A percentile compares a stretch with the other conserved stretches of the same genome.
Conservation (phyloP, 1,139 yeast genomes). For the Magnusiomyces paraingens region DNA sequence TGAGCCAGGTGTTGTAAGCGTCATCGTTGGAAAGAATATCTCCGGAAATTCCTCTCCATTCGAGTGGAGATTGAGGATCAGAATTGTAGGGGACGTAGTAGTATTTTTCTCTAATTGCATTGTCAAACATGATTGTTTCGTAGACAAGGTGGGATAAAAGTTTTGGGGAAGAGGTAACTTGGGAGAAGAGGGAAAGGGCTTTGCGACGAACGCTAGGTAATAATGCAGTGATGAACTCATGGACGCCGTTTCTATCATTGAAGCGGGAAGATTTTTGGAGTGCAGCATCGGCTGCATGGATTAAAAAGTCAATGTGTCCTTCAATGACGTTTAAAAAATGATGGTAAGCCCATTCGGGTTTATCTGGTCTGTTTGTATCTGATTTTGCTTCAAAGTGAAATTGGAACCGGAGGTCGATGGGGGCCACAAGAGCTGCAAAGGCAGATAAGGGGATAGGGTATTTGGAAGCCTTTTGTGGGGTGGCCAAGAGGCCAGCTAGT, state of each 20-base stretch:
- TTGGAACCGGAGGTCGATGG: constrained; percentile 55
- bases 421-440: constrained; percentile 48
- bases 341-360: constrained; percentile 74
- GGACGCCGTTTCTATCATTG: constrained; percentile 30
- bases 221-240: constrained; percentile 52
- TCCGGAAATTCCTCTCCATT: constrained; percentile 57
- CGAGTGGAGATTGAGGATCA: constrained; percentile 15
- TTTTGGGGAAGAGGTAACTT: constrained; percentile 41
- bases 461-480: not conserved
- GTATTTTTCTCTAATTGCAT: constrained; percentile 45
- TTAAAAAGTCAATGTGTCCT: constrained; percentile 39
- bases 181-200: constrained; percentile 35
- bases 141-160: constrained; percentile 54
- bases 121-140: constrained; percentile 57
- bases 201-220: constrained; percentile 48
- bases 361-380: constrained; percentile 63
- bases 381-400: constrained; percentile 62
- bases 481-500: not conserved
- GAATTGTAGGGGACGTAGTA: constrained; percentile 48
- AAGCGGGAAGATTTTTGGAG: constrained; percentile 27
- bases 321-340: constrained; percentile 48
- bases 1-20: constrained; percentile 48
- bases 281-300: constrained; percentile 33
- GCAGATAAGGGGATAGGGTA: constrained; percentile 51
- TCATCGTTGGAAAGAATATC: constrained; percentile 42